Percentiles rank a stretch among this genome's conserved stretches.
Evolutionary conservation across 164 flowering plant species (phyloP).

Genomic region (Litsea cubeba): DNA sequence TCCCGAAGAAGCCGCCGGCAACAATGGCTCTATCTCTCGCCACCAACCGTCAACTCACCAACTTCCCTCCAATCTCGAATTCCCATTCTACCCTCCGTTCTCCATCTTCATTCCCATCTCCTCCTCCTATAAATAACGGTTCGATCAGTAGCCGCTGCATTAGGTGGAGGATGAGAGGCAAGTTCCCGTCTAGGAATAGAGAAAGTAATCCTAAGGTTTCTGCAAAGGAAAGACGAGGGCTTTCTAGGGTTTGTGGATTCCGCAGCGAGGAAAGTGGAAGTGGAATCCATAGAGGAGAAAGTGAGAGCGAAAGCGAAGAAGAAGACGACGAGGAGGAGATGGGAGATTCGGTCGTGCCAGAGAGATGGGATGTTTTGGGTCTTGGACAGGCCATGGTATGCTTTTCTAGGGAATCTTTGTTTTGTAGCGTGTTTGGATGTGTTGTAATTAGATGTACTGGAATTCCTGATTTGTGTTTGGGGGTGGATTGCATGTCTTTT

Average conservation of each 20-base stretch:
- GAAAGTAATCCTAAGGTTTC: not conserved
- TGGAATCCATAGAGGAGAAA: conserved; percentile 9
- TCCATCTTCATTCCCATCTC: not conserved
- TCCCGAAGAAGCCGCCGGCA: no score
- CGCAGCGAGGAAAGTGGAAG: not conserved
- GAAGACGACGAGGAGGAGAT: conserved; percentile 26
- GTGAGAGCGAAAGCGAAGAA: conserved; percentile 16
- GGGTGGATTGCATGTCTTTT: no score
- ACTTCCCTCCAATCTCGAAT: not conserved
- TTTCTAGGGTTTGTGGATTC: conserved; percentile 8
- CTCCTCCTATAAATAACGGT: not conserved
- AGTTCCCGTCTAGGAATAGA: not conserved
- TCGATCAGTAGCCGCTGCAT: not conserved
- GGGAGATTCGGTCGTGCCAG: conserved; percentile 25
- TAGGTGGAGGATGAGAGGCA: not conserved
- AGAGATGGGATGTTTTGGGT: conserved; percentile 87
- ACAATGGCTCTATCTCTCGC: not conserved
- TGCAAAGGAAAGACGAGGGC: not conserved
- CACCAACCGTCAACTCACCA: not conserved
- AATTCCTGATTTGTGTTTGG: no score
- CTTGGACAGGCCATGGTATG: conserved; percentile 96
- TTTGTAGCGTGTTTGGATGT: no score
- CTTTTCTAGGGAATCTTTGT: not conserved
- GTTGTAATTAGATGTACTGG: no score
- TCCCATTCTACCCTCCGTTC: not conserved